These are phyloP conservation scores for Paracorniculantispora psalliotae DNA, from an alignment of 2,329 filamentous ascomycete genomes.

Conservation along the genomic window DNA sequence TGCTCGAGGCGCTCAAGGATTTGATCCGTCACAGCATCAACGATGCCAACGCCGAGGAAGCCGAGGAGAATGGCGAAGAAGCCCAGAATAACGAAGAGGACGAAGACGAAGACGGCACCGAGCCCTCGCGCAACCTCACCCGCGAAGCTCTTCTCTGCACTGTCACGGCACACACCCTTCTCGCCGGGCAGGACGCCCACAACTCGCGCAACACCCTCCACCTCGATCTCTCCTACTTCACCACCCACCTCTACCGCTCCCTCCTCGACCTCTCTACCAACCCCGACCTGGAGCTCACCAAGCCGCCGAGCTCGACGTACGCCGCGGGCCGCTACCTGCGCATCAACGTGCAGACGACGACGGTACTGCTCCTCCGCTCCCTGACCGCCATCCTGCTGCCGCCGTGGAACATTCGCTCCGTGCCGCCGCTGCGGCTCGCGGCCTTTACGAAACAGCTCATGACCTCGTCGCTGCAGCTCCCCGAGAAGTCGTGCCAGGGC, in stretches of 20 bases:
- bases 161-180: slow-evolving; percentile 91
- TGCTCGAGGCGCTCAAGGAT: slow-evolving; percentile 91
- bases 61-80: slow-evolving; percentile 38
- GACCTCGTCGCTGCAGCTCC: slow-evolving; percentile 74
- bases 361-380: slow-evolving; percentile 83
- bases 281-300: slow-evolving; percentile 77
- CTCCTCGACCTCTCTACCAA: slow-evolving; percentile 74
- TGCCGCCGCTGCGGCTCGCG: slow-evolving; percentile 79
- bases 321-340: slow-evolving; percentile 46
- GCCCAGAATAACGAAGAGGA: slow-evolving; percentile 35
- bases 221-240: slow-evolving; percentile 93
- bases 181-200: slow-evolving; percentile 88
- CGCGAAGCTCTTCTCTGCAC: slow-evolving; percentile 90
- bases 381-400: slow-evolving; percentile 78
- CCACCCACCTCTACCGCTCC: slow-evolving; percentile 84
- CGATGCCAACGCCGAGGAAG: slow-evolving; percentile 41
- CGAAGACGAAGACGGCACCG: slow-evolving; percentile 35
- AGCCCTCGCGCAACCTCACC: slow-evolving; percentile 62
- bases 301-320: slow-evolving; percentile 33
- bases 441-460: slow-evolving; percentile 91
- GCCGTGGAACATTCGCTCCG: slow-evolving; percentile 63
- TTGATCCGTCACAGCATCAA: slow-evolving; percentile 73
- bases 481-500: slow-evolving; percentile 82
- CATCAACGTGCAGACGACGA: slow-evolving; percentile 92
- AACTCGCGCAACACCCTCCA: slow-evolving; percentile 77